Evolutionary conservation across 768 basidiomycete species (phyloP), one percentile per base, ranked within the genome.

Genomic region (Paxillus ammoniavirescens): DNA sequence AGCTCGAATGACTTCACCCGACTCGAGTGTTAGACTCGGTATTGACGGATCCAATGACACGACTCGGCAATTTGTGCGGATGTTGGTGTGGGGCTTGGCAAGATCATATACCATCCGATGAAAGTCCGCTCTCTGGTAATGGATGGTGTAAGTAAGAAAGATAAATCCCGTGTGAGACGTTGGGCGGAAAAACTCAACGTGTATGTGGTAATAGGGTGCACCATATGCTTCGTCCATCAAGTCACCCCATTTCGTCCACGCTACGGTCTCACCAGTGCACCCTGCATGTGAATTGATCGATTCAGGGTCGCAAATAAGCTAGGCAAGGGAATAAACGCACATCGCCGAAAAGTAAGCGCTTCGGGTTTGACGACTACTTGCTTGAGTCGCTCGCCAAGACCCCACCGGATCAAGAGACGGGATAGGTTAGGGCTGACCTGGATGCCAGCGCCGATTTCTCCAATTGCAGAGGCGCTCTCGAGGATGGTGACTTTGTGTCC

Each of bases 381-480:
- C 5, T 72, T 63, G 7, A 83, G 65, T 28, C 72, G 66, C 1
- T 76, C 69, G 0, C 66, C 72, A 5, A 82, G 70, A 15, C 81
- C 81, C 80, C 81, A 83, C 1, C 78, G 70, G 35, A 75, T 68
- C 47, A 83, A 66, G 9, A 81, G 70, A n/a, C 76, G 67, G 17
- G 69, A 72, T 14, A 80, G 41, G 57, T 81, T 80, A 17, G 71
- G 68, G 26, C 58, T 55, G 49, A 79, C 61, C 60, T 81, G 81
- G 35, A 82, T 81, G 10, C 81, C 81, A 4, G 81, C 81, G 2
- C 81, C 80, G 6, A 79, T 72, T 52, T 80, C 79, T 1, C 77
- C 57, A 13, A 78, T 65, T 3, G 57, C 49, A 0, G 57, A 43
- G 2, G 79, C 75, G 17, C 61, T 59, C 56, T 82, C 81, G 36